Percentiles rank a stretch among this genome's conserved stretches.
These are phyloP conservation scores for Rhododendron griersonianum DNA, from an alignment of 148 eudicot species.

Conservation along the genomic window DNA sequence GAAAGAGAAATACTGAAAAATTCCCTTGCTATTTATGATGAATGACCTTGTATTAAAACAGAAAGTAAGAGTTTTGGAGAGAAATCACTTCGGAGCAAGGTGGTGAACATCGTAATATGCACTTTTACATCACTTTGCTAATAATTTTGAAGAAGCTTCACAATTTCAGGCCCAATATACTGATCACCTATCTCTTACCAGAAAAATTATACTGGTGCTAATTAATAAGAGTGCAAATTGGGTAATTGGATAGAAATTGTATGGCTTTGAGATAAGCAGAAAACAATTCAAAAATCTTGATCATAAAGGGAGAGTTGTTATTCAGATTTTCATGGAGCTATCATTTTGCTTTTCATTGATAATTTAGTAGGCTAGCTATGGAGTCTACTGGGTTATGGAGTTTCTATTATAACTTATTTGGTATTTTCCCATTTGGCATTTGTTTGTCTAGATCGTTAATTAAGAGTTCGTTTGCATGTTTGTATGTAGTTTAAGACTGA, in stretches of 20 bases:
- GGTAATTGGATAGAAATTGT: no score
- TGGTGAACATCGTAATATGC: no score
- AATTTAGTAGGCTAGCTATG: background rate
- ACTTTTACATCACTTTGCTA: no score
- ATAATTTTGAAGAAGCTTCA: no score
- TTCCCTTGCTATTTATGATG: no score
- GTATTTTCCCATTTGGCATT: background rate
- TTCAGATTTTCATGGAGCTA: background rate
- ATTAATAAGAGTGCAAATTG: no score
- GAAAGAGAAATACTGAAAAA: no score
- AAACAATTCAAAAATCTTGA: background rate
- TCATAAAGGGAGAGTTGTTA: background rate
- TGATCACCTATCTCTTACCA: background rate
- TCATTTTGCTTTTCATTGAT: background rate
- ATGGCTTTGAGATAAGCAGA: no score
- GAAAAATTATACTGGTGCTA: no score
- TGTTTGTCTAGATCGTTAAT: background rate
- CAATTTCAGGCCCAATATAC: background rate
- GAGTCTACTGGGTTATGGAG: background rate
- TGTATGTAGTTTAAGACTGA: slow-evolving; percentile 32
- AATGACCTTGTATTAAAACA: no score
- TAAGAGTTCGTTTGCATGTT: background rate
- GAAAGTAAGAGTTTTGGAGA: no score
- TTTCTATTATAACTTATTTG: background rate
- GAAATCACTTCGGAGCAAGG: no score